Evolutionary conservation across 1,284 basidiomycete species (phyloP), one percentile per base, ranked within the genome.

Genomic region (Trichosporon sp.): DNA sequence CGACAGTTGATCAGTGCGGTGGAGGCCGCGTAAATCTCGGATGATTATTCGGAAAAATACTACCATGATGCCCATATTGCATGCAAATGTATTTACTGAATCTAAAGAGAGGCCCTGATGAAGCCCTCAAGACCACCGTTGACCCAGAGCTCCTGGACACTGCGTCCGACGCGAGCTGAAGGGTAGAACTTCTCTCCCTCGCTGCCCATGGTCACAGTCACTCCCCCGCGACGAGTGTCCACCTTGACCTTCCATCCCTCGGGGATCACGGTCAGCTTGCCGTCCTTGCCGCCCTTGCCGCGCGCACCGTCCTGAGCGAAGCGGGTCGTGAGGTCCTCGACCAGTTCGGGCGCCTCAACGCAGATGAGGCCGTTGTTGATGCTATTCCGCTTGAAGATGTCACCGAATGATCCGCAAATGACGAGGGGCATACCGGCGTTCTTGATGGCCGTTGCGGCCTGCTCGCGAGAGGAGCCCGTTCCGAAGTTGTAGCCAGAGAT

Each of bases 341-440:
- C 89, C 57, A 99, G 86, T 71, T 90, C 89, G 0, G 94, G 93
- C 63, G 87, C 91, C 81, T 98, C 95, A 59, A 98, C 80, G 75
- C 95, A 97, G 65, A 99, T 92, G 9, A 99, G 85, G 4, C 94
- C 95, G 78, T 99, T 99, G 83, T 99, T 99, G 83, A 99, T 99
- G 14, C 93, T 89, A 79, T 99, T 99, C 33, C 95, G 88, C 83
- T 99, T 98, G 85, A 97, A 99, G 72, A 99, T 98, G 80, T 99
- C 96, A 16, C 96, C 95, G 74, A 99, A 99, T 31, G 92, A 95
- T 52, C 95, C 96, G 29, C 93, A 93, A 65, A 99, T 86, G 61
- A 99, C 94, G 58, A 97, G 83, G 0, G 94, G 93, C 9, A 99
- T 84, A 9, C 95, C 95, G 0, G 95, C 91, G 25, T 95, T 87